These are phyloP conservation scores for Gaeumannomyces tritici DNA, from an alignment of 2,329 filamentous ascomycete species.

Conservation along the genomic window DNA sequence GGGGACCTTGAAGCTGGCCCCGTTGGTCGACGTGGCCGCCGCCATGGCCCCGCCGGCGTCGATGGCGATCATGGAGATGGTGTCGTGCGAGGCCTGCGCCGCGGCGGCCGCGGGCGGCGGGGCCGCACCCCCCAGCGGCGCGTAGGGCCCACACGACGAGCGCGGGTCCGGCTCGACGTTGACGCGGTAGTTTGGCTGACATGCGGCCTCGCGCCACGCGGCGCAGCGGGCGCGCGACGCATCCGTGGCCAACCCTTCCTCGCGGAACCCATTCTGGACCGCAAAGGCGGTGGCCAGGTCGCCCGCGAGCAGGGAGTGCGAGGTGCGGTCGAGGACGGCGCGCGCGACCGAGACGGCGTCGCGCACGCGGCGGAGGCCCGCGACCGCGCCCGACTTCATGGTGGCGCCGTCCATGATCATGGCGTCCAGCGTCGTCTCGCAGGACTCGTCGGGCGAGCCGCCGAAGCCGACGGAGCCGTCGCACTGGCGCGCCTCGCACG, in stretches of 20 bases:
- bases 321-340: conserved; percentile 38
- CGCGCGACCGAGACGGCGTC: conserved; percentile 40
- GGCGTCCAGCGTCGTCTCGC: conserved; percentile 50
- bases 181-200: conserved; percentile 41
- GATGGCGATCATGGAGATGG: conserved; percentile 42
- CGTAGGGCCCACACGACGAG: conserved; percentile 36
- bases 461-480: conserved; percentile 45
- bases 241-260: conserved; percentile 31
- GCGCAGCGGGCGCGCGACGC: conserved; percentile 28
- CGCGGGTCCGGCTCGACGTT: conserved; percentile 33
- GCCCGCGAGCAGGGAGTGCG: conserved; percentile 41
- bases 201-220: conserved; percentile 29
- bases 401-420: conserved; percentile 46
- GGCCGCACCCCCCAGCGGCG: conserved; percentile 14
- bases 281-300: conserved; percentile 45
- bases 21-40: conserved; percentile 46
- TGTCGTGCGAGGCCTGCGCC: conserved; percentile 33
- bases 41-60: conserved; percentile 35
- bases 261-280: conserved; percentile 36
- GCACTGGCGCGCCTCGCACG: conserved; percentile 42
- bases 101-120: neutral
- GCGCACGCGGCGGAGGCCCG: conserved; percentile 35
- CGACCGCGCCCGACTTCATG: conserved; percentile 45
- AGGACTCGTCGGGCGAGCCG: conserved; percentile 44
- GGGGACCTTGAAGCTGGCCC: conserved; percentile 42